phyloP scores from a whole-genome alignment of 192 early-diverging fungal genomes.

The Phycomyces blakesleeanus region DNA sequence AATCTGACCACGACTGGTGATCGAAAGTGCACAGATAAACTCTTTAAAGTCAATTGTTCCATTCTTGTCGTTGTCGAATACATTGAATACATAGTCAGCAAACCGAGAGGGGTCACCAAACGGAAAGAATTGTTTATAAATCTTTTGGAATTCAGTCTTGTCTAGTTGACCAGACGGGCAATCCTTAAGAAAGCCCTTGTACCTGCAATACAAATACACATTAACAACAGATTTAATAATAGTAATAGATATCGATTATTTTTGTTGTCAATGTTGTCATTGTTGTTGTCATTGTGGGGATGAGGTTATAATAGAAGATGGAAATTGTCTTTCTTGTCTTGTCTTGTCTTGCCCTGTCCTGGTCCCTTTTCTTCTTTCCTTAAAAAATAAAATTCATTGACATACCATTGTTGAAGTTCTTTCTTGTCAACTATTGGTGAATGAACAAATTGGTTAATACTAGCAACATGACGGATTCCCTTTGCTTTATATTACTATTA shows the following conservation, averaged over 20 bases:
- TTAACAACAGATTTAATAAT: not conserved
- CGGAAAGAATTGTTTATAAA: slow-evolving; percentile 97
- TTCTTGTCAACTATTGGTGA: slow-evolving; percentile 81
- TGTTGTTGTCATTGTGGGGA: too few relatives aligned
- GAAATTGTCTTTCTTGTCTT: too few relatives aligned
- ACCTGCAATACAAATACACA: slow-evolving; percentile 42
- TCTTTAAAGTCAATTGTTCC: slow-evolving; percentile 90
- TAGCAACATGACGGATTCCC: too few relatives aligned
- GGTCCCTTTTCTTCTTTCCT: too few relatives aligned
- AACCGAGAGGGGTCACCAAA: slow-evolving; percentile 90
- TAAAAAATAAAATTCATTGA: too few relatives aligned
- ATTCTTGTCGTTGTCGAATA: slow-evolving; percentile 89
- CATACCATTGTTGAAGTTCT: slow-evolving; percentile 90
- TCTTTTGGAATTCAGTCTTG: slow-evolving; percentile 82
- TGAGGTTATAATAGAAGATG: not conserved
- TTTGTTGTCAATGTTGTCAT: too few relatives aligned
- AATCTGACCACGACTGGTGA: slow-evolving; percentile 74
- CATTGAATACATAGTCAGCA: slow-evolving; percentile 88
- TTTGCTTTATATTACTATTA: too few relatives aligned
- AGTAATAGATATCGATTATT: too few relatives aligned
- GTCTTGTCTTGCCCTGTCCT: too few relatives aligned
- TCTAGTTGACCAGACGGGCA: slow-evolving; percentile 84
- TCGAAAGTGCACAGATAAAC: slow-evolving; percentile 82
- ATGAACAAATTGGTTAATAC: too few relatives aligned
- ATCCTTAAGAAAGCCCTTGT: slow-evolving; percentile 93